These are phyloP conservation scores for Cyanodermella asteris DNA, from an alignment of 2,329 filamentous ascomycete species.

Conservation along the genomic window DNA sequence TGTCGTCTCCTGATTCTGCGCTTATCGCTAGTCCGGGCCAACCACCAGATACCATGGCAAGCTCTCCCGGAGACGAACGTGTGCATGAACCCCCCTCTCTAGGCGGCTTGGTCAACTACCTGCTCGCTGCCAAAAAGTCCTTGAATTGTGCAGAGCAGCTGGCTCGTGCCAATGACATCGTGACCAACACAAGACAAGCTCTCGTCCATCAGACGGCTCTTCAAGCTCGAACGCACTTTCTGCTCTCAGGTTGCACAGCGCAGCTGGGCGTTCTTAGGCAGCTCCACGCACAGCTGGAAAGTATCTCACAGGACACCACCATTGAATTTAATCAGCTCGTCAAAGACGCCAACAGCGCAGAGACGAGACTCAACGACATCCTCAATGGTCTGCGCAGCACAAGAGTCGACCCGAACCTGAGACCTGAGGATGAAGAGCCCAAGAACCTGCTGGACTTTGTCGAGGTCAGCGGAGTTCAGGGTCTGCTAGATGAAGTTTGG, in stretches of 20 bases:
- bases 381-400: conserved; percentile 33
- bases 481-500: conserved; percentile 31
- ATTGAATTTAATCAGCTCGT: conserved; percentile 25
- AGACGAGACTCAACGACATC: conserved; percentile 32
- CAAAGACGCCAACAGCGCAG: conserved; percentile 35
- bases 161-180: conserved; percentile 68
- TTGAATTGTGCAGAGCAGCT: conserved; percentile 67
- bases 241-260: conserved; percentile 36
- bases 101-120: conserved; percentile 64
- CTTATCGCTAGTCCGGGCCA: too few relatives aligned
- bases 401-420: conserved; percentile 34
- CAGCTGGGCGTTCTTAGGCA: conserved; percentile 22
- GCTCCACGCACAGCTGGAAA: conserved; percentile 9
- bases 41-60: neutral
- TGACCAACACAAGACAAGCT: conserved; percentile 49
- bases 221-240: conserved; percentile 44
- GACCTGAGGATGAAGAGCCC: conserved; percentile 23
- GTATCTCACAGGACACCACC: conserved; percentile 19
- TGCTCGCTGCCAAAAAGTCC: conserved; percentile 71
- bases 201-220: conserved; percentile 62
- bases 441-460: conserved; percentile 45
- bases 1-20: too few relatives aligned
- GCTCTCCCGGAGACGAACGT: neutral
- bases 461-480: conserved; percentile 37
- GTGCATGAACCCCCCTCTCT: conserved; percentile 26